These are phyloP conservation scores for Annulohypoxylon truncatum DNA, from an alignment of 2,329 filamentous ascomycete genomes.

Conservation along the genomic window DNA sequence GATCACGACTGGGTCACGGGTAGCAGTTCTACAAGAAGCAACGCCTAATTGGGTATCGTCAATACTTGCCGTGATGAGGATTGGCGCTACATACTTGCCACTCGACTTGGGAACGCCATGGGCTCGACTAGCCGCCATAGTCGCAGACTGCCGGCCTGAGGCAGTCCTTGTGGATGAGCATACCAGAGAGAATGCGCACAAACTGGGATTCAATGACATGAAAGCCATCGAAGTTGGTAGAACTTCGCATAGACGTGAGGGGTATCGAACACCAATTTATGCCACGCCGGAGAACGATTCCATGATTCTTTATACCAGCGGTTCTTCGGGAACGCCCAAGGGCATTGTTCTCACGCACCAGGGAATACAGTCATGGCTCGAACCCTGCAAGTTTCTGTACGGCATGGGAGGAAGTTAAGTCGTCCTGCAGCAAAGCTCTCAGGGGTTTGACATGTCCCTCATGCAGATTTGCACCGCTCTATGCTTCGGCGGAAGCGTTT, in stretches of 20 bases:
- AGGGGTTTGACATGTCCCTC: too few relatives aligned
- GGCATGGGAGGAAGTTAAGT: too few relatives aligned
- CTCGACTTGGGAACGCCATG: constrained; percentile 49
- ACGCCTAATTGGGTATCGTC: constrained; percentile 46
- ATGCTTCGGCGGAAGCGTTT: too few relatives aligned
- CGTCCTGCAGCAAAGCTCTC: too few relatives aligned
- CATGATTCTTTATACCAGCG: constrained; percentile 43
- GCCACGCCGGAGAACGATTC: not conserved
- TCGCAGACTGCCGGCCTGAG: constrained; percentile 45
- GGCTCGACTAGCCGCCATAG: constrained; percentile 46
- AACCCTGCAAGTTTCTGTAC: too few relatives aligned
- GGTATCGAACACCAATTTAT: too few relatives aligned
- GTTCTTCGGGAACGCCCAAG: constrained; percentile 49
- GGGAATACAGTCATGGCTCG: constrained; percentile 46
- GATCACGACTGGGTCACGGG: constrained; percentile 31
- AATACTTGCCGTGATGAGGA: constrained; percentile 50
- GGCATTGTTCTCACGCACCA: constrained; percentile 47
- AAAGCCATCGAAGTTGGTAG: not conserved
- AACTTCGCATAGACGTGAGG: not conserved
- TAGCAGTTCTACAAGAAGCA: constrained; percentile 52
- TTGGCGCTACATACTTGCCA: constrained; percentile 43
- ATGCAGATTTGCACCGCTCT: too few relatives aligned
- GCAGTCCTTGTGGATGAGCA: constrained; percentile 44
- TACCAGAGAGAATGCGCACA: not conserved
- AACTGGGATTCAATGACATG: not conserved